Evolutionary conservation across 73 alveolate species (phyloP).

Genomic region (Symbiodinium pilosum): DNA sequence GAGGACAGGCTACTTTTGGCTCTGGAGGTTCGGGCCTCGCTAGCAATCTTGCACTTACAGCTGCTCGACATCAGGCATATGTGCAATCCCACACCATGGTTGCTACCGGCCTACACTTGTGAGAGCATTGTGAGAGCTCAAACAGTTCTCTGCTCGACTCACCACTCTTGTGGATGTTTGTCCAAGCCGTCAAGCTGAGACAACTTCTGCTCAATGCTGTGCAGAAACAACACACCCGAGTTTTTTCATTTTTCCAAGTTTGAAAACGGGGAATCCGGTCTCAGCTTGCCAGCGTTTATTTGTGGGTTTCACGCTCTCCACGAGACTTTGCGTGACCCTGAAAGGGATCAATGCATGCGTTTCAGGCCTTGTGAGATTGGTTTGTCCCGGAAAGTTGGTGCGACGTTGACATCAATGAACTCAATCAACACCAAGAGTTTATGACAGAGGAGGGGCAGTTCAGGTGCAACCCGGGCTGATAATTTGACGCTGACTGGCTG

Average conservation of each 20-base stretch:
- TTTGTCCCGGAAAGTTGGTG: conserved; percentile 15
- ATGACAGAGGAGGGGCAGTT: not conserved
- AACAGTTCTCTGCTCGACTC: not conserved
- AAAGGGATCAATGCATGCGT: conserved; percentile 11
- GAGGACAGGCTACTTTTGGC: not conserved
- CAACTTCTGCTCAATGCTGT: not conserved
- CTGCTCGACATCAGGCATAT: not conserved
- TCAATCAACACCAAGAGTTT: not conserved
- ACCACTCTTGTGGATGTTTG: not conserved
- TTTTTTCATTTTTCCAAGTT: too few species aligned
- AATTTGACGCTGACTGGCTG: conserved; percentile 17
- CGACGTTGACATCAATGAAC: not conserved
- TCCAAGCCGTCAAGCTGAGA: not conserved
- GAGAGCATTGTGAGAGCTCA: not conserved
- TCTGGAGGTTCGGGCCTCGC: not conserved
- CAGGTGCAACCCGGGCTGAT: not conserved
- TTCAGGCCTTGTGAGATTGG: conserved; percentile 21
- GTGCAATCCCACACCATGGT: not conserved
- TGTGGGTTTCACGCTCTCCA: conserved; percentile 21
- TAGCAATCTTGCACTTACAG: too few species aligned
- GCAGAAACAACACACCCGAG: too few species aligned
- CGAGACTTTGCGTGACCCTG: conserved; percentile 24
- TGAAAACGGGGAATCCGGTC: not conserved
- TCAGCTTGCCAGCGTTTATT: not conserved
- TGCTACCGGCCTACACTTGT: conserved; percentile 3